Conservation (phyloP, 164 flowering plant species). For the Hamamelis virginiana region DNA sequence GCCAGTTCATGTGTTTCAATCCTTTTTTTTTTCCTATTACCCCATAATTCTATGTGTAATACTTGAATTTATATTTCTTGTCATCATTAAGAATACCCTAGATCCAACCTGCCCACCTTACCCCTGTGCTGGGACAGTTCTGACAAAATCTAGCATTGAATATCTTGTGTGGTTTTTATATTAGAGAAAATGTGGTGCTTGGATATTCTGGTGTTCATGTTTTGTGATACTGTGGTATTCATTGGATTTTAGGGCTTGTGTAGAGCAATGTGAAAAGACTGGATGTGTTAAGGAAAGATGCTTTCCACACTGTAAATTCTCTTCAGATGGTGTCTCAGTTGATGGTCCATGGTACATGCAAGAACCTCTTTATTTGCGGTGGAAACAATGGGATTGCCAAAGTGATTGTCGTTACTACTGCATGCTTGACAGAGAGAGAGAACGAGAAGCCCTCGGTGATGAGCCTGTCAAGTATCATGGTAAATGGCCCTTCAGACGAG, state of each 20-base stretch:
- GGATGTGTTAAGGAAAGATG: constrained; percentile 79
- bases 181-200: neutral
- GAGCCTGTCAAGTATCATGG: constrained; percentile 84
- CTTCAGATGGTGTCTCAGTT: constrained; percentile 60
- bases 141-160: neutral
- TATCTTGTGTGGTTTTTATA: neutral
- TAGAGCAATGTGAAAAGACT: constrained; percentile 69
- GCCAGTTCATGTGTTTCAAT: too few relatives aligned
- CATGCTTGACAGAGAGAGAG: constrained; percentile 73
- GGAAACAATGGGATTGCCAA: constrained; percentile 94
- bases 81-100: neutral
- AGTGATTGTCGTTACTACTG: constrained; percentile 84
- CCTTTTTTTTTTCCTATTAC: too few relatives aligned
- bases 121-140: neutral
- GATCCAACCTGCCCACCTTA: too few relatives aligned
- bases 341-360: constrained; percentile 85
- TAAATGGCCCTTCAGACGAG: constrained; percentile 86
- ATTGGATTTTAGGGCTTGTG: constrained; percentile 52
- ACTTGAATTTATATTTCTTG: too few relatives aligned
- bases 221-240: neutral
- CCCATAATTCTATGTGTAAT: too few relatives aligned
- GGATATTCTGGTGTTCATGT: neutral
- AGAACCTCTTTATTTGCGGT: constrained; percentile 73
- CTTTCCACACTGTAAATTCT: constrained; percentile 72
- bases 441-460: constrained; percentile 55